phyloP scores from a whole-genome alignment of 768 basidiomycete species.

The Dendrothele bispora region DNA sequence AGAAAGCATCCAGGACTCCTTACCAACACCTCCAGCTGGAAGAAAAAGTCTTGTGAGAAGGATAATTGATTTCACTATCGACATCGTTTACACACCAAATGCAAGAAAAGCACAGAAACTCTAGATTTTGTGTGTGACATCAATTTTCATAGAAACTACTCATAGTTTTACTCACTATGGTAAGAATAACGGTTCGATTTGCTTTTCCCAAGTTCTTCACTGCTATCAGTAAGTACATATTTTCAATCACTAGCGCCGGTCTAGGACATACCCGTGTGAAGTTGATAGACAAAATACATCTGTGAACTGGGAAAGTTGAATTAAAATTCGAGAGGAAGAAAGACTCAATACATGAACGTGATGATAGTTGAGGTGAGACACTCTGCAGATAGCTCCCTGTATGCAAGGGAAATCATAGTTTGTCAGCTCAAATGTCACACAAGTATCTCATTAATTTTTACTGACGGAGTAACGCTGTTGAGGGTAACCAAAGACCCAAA shows the following conservation, averaged over 20 bases:
- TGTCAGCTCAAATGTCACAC: too few relatives aligned
- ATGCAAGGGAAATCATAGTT: not conserved
- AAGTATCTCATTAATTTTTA: too few relatives aligned
- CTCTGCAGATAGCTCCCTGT: conserved; percentile 39
- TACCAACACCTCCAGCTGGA: conserved; percentile 29
- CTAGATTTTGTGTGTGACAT: conserved; percentile 10
- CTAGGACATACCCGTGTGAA: conserved; percentile 30
- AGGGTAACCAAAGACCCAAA: conserved; percentile 41
- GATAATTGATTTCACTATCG: not conserved
- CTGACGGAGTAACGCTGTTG: conserved; percentile 37
- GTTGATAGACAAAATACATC: conserved; percentile 42
- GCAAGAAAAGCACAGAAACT: conserved; percentile 25
- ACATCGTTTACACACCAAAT: conserved; percentile 23
- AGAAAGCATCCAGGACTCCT: too few relatives aligned
- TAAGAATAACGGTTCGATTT: conserved; percentile 26
- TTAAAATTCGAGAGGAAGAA: not conserved
- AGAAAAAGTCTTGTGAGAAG: too few relatives aligned
- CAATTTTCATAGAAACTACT: too few relatives aligned
- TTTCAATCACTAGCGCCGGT: not conserved
- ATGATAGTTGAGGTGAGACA: conserved; percentile 43
- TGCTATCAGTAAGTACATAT: not conserved
- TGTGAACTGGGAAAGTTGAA: conserved; percentile 34
- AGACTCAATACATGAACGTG: conserved; percentile 32
- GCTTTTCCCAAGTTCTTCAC: conserved; percentile 9
- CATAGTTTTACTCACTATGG: conserved; percentile 27